Percentiles rank a stretch among this genome's conserved stretches.
phyloP scores from a whole-genome alignment of 192 early-diverging fungal species.

The Chytriomyces sp. region DNA sequence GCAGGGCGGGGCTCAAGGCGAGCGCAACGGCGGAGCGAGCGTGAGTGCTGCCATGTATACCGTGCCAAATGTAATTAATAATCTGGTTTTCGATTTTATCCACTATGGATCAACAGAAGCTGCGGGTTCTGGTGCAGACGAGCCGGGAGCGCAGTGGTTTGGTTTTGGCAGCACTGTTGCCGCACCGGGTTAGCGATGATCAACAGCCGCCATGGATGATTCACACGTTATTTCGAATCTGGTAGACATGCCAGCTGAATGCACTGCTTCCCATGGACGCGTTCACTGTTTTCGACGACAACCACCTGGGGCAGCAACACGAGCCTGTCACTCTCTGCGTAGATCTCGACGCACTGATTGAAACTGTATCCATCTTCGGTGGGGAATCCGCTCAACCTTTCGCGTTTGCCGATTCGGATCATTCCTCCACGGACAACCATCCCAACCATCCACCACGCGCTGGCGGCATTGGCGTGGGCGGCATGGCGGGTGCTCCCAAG shows the following conservation, averaged over 20 bases:
- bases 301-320: not conserved
- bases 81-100: no score
- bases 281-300: not conserved
- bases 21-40: no score
- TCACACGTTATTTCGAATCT: not conserved
- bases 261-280: not conserved
- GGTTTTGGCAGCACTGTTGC: not conserved
- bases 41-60: no score
- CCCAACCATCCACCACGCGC: not conserved
- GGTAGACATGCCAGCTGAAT: constrained; percentile 13
- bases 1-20: no score
- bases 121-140: no score
- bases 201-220: not conserved
- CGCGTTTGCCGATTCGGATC: not conserved
- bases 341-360: constrained; percentile 8
- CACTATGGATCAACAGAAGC: no score
- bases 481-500: not conserved
- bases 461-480: not conserved
- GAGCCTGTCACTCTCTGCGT: not conserved
- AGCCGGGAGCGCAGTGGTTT: no score
- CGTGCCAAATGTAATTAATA: no score
- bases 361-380: constrained; percentile 5
- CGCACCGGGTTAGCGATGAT: constrained; percentile 8
- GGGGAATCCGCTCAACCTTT: constrained; percentile 5
- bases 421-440: not conserved